A percentile compares a stretch with the other conserved stretches of the same genome.
phyloP scores from a whole-genome alignment of 495 filamentous ascomycete species.

The Podospora fimiseda region DNA sequence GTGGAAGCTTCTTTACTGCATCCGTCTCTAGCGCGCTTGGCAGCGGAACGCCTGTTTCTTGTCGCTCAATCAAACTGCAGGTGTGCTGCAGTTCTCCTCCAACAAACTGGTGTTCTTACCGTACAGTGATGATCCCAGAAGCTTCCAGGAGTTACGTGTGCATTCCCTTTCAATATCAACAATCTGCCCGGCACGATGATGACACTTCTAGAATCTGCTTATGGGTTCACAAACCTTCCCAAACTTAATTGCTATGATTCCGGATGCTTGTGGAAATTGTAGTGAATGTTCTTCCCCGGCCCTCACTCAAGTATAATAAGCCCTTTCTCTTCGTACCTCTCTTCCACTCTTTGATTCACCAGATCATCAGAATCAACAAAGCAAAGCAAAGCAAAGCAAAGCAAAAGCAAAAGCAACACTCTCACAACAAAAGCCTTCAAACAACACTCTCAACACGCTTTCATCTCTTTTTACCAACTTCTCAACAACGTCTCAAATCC shows the following conservation, averaged over 20 bases:
- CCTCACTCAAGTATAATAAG: background rate
- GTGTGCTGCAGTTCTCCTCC: background rate
- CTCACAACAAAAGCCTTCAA: no score
- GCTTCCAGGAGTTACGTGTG: background rate
- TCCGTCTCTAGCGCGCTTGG: background rate
- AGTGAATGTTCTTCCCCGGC: background rate
- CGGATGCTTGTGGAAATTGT: slow-evolving; percentile 7
- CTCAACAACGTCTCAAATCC: slow-evolving; percentile 8
- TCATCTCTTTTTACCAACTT: background rate
- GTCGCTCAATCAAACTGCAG: background rate
- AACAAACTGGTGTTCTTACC: background rate
- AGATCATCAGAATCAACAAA: slow-evolving; percentile 16
- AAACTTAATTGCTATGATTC: background rate
- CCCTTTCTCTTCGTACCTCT: background rate
- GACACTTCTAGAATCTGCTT: background rate
- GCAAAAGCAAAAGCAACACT: background rate
- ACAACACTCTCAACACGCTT: slow-evolving; percentile 18
- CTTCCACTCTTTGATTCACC: background rate
- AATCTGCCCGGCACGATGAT: no score
- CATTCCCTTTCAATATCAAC: background rate
- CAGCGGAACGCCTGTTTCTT: background rate
- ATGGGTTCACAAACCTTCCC: background rate
- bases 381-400: slow-evolving; percentile 9
- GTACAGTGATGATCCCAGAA: background rate
- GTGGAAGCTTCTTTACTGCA: background rate